Conservation (phyloP, 164 flowering plant species). For the Sextonia rubra region DNA sequence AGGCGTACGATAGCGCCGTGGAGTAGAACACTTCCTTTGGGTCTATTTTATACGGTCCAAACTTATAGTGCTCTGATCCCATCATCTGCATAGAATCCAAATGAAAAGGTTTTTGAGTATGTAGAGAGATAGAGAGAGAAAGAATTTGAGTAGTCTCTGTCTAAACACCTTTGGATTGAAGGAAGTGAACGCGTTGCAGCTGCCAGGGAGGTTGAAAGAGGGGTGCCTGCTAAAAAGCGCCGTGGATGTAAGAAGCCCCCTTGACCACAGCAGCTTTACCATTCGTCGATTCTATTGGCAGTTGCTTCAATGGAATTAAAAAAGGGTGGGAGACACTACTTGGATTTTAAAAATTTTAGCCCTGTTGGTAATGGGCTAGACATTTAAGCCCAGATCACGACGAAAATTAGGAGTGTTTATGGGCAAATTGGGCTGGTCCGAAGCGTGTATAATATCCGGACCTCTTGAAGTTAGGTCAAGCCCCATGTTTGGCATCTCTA, state of each 20-base stretch:
- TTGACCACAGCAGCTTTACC: slow-evolving; percentile 3
- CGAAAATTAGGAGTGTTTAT: too few species aligned
- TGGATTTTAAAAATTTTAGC: too few species aligned
- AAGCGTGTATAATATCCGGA: too few species aligned
- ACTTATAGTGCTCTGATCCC: slow-evolving; percentile 23
- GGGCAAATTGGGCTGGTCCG: too few species aligned
- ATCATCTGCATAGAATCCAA: neutral
- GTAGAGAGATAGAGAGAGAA: neutral
- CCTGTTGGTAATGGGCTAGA: too few species aligned
- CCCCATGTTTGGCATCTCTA: too few species aligned
- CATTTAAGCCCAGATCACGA: too few species aligned
- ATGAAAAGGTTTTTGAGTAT: neutral
- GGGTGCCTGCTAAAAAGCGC: neutral
- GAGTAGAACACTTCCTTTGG: slow-evolving; percentile 62
- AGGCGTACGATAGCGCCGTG: slow-evolving; percentile 62
- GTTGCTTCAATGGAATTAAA: neutral
- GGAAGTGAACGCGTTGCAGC: neutral
- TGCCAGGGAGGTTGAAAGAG: neutral
- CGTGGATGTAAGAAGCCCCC: neutral
- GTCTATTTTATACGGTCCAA: slow-evolving; percentile 68
- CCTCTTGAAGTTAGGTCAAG: too few species aligned
- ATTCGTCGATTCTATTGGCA: neutral
- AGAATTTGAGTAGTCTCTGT: too few species aligned
- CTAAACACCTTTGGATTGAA: neutral
- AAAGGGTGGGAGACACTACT: too few species aligned